Conservation (phyloP, 306 rosid species). For the Acacia acuminata region DNA sequence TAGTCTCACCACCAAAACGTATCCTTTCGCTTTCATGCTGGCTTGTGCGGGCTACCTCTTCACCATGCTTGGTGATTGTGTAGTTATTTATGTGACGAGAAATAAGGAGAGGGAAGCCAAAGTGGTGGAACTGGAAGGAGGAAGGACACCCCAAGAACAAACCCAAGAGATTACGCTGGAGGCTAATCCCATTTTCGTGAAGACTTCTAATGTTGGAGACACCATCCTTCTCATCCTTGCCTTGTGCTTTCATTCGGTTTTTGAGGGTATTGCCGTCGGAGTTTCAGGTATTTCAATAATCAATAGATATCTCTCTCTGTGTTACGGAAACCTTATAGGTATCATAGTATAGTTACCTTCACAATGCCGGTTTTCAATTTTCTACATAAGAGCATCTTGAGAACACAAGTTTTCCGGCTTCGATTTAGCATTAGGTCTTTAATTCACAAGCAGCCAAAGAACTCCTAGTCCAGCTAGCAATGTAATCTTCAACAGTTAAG, state of each 20-base stretch:
- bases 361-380: not conserved
- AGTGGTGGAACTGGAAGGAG: conserved; percentile 55
- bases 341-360: not conserved
- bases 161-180: not conserved
- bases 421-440: not conserved
- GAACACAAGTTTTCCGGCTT: not conserved
- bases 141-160: conserved; percentile 28
- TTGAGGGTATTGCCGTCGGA: conserved; percentile 85
- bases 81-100: conserved; percentile 37
- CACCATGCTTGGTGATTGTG: conserved; percentile 72
- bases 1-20: conserved; percentile 56
- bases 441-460: not conserved
- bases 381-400: not conserved
- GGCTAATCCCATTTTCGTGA: conserved; percentile 40
- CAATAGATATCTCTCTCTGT: not conserved
- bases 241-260: conserved; percentile 76
- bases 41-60: conserved; percentile 64
- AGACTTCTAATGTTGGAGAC: conserved; percentile 61
- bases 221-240: conserved; percentile 71
- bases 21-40: conserved; percentile 79
- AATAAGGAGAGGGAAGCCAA: conserved; percentile 39
- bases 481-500: not conserved
- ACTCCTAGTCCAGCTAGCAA: not conserved
- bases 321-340: not conserved
- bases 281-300: conserved; percentile 51